phyloP scores from a whole-genome alignment of 176 grass and related monocot genomes.

The Urochloa ruziziensis region DNA sequence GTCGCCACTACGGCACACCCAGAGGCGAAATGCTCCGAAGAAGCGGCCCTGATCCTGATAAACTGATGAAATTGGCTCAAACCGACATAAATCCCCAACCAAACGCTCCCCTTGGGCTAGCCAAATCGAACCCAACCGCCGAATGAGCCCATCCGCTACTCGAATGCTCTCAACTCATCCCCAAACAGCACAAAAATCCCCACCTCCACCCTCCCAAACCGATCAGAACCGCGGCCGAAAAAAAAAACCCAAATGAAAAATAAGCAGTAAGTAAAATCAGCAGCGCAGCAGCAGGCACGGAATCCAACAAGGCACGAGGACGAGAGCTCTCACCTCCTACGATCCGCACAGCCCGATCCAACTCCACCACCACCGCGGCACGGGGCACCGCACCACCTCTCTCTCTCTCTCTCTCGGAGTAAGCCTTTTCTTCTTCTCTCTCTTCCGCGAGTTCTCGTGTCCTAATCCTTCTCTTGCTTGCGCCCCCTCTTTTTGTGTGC shows the following conservation, averaged over 20 bases:
- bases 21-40: constrained; percentile 22
- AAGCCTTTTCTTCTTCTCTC: not conserved
- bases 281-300: not conserved
- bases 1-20: not conserved
- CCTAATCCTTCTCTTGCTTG: constrained; percentile 33
- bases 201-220: not conserved
- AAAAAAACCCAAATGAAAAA: not conserved
- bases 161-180: not conserved
- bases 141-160: not conserved
- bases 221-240: not conserved
- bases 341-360: constrained; percentile 37
- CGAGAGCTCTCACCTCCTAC: constrained; percentile 45
- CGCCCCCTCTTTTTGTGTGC: constrained; percentile 29
- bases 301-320: not conserved
- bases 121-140: not conserved
- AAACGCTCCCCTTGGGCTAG: not conserved
- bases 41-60: not conserved
- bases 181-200: not conserved
- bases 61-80: constrained; percentile 11
- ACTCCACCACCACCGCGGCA: constrained; percentile 13
- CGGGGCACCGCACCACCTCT: not conserved
- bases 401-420: constrained; percentile 18
- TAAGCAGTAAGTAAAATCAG: not conserved
- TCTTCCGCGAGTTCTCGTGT: constrained; percentile 26
- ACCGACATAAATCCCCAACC: not conserved